Evolutionary conservation across 345 rosid species (phyloP), one percentile per base, ranked within the genome.

Genomic region (Euphorbia peplus): DNA sequence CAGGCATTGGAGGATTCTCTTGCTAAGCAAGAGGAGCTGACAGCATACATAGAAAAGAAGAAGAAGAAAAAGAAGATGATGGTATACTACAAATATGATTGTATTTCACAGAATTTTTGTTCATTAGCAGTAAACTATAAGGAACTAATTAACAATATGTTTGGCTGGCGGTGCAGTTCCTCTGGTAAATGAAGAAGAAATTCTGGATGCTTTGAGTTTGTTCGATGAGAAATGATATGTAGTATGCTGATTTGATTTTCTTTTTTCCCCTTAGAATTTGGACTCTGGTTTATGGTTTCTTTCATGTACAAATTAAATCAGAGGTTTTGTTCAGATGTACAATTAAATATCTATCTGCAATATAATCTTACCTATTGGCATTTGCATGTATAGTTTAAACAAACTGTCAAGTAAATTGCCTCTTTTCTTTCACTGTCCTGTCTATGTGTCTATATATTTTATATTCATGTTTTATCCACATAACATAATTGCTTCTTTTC

Each of bases 1-100:
- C 82, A 93, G 98, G 95, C 95, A 37, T 75, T 93, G 67, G 98
- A 89, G 57, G 95, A 93, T 7, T 82, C 97, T 2, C 78, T 86
- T 54, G 44, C 84, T 32, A 87, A 79, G 59, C 97, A 89, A 63
- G 89, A 85, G 66, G 96, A 93, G 70, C 84, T 93, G 4, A 41
- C 84, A 46, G 91, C 89, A 14, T 91, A 89, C 78, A 74, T 93
- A 19, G 93, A 91, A 47, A 89, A 89, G 64, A 93, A 93, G 84
- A 90, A 88, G 81, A 90, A 86, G 78, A 90, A 86, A 81, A 92
- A 87, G 85, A 90, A 87, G 84, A 63, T 81, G 75, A 44, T 44
- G 90, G 74, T 44, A 61, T 4, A 19, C 65, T 10, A 32, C 64
- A 12, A 25, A 64, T 70, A 47, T 69, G 50, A 42, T 5, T 37